Conservation (phyloP, 441 rosid genomes). For the Gossypium schwendimanii region DNA sequence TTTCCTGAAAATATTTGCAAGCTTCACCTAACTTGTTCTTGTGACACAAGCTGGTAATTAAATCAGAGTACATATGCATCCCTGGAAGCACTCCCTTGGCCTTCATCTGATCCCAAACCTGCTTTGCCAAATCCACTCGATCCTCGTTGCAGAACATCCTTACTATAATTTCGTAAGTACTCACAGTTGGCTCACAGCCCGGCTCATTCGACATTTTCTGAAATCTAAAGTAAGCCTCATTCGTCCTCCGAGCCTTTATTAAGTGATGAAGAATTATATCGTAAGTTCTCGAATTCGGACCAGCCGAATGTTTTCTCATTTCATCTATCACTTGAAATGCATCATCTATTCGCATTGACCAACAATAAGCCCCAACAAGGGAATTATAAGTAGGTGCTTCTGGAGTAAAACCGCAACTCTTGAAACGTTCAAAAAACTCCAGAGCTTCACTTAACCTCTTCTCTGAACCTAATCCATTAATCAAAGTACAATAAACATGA, state of each 20-base stretch:
- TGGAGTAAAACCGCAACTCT: slow-evolving; percentile 48
- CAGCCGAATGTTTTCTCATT: slow-evolving; percentile 48
- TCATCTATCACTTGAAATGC: slow-evolving; percentile 50
- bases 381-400: slow-evolving; percentile 81
- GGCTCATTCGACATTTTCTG: slow-evolving; percentile 38
- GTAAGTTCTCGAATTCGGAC: slow-evolving; percentile 70
- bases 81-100: slow-evolving; percentile 66
- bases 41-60: slow-evolving; percentile 53
- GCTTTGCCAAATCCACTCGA: slow-evolving; percentile 50
- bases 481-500: slow-evolving; percentile 66
- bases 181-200: slow-evolving; percentile 51
- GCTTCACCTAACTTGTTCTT: slow-evolving; percentile 59
- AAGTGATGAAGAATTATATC: slow-evolving; percentile 72
- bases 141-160: slow-evolving; percentile 73
- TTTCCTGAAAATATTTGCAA: slow-evolving; percentile 69
- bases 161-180: slow-evolving; percentile 71
- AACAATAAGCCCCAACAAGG: slow-evolving; percentile 66
- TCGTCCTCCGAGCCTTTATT: slow-evolving; percentile 34
- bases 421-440: slow-evolving; percentile 40
- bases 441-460: slow-evolving; percentile 57
- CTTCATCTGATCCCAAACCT: slow-evolving; percentile 70
- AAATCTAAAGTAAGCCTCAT: slow-evolving; percentile 52
- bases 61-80: slow-evolving; percentile 74
- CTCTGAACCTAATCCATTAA: slow-evolving; percentile 68
- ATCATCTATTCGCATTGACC: slow-evolving; percentile 48